Percentiles rank a stretch among this genome's conserved stretches.
These are phyloP conservation scores for Clarireedia sp. DNA, from an alignment of 2,329 filamentous ascomycete species.

Conservation along the genomic window DNA sequence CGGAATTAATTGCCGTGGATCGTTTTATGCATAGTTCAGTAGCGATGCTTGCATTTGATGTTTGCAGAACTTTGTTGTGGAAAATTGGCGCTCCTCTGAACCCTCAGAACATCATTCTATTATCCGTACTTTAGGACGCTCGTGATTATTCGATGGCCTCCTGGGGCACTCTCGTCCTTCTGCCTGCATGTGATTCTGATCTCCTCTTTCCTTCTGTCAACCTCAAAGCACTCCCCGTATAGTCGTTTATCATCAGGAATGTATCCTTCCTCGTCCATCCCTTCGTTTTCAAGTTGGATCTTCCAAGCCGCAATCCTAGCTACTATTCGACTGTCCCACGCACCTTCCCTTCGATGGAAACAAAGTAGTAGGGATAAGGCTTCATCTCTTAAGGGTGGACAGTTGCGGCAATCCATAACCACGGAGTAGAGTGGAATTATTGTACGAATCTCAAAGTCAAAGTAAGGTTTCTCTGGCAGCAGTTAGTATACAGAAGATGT, in stretches of 20 bases:
- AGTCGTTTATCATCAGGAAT: constrained; percentile 15
- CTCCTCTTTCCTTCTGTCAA: constrained; percentile 12
- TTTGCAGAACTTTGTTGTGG: too few species aligned
- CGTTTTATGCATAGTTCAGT: too few species aligned
- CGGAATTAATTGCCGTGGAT: too few species aligned
- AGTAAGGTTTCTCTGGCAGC: constrained; percentile 1
- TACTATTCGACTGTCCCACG: constrained; percentile 46
- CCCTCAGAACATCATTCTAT: background rate
- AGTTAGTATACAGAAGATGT: background rate
- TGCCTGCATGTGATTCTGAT: constrained; percentile 13
- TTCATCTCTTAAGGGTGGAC: constrained; percentile 42
- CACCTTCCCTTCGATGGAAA: constrained; percentile 55
- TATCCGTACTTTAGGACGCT: background rate
- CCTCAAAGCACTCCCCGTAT: constrained; percentile 16
- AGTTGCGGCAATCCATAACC: constrained; percentile 55
- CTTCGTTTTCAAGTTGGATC: constrained; percentile 21
- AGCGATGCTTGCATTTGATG: too few species aligned
- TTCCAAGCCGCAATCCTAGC: constrained; percentile 21
- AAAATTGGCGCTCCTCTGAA: too few species aligned
- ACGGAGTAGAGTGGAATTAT: constrained; percentile 56
- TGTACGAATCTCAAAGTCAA: constrained; percentile 35
- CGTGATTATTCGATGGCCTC: background rate
- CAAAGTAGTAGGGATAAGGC: constrained; percentile 54
- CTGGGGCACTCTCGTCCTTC: constrained; percentile 1
- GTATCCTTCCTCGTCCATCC: constrained; percentile 15